Conservation (phyloP, 2,329 filamentous ascomycete species). For the Aureobasidium sp. region DNA sequence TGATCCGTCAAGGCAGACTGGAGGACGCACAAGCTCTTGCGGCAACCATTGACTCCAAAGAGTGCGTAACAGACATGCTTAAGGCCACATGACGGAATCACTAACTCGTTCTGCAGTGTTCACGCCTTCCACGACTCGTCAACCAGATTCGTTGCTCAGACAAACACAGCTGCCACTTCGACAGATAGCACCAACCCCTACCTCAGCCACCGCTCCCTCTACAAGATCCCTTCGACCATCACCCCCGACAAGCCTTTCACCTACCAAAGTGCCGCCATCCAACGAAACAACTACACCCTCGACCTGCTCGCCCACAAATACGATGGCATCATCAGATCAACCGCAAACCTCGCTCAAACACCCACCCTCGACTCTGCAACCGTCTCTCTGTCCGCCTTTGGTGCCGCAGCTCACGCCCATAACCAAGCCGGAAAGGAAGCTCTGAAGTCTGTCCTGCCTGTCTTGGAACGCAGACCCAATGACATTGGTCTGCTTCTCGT, state of each 20-base stretch:
- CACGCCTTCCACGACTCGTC: constrained; percentile 61
- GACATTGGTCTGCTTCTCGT: constrained; percentile 76
- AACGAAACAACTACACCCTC: constrained; percentile 55
- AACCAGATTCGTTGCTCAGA: constrained; percentile 56
- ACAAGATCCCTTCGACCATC: constrained; percentile 44
- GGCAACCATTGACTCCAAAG: constrained; percentile 50
- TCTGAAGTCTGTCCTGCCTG: constrained; percentile 58
- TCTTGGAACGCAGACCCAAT: constrained; percentile 65
- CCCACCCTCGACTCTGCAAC: constrained; percentile 31
- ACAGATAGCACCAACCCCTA: constrained; percentile 54
- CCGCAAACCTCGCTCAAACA: constrained; percentile 37
- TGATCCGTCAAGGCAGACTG: constrained; percentile 55
- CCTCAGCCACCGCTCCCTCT: constrained; percentile 53
- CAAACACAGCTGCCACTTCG: constrained; percentile 51
- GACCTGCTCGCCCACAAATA: constrained; percentile 62
- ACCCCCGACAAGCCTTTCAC: constrained; percentile 59
- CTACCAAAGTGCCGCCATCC: constrained; percentile 55
- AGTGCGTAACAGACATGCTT: no score
- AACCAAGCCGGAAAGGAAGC: constrained; percentile 56
- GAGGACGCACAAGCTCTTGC: constrained; percentile 58
- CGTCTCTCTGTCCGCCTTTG: constrained; percentile 53
- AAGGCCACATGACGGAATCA: no score
- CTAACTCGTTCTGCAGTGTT: constrained; percentile 38
- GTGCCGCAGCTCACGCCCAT: constrained; percentile 66
- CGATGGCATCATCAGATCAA: constrained; percentile 52